Evolutionary conservation across 163 green algal species (phyloP), one percentile per base, ranked within the genome.

Genomic region (Scenedesmus sp.): DNA sequence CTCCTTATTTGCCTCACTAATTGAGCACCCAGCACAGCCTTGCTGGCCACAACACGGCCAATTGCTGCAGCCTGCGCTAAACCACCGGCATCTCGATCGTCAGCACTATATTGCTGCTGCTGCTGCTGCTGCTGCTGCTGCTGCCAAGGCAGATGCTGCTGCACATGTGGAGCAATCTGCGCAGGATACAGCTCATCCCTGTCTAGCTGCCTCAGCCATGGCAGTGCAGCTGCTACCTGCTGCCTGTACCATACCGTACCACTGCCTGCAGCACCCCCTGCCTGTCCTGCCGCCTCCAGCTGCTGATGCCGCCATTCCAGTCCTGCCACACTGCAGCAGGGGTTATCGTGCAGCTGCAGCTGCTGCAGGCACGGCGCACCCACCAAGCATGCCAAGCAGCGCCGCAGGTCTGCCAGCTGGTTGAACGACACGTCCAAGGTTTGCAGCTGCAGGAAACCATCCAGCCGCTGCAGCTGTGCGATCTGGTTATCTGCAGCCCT

Each of bases 321-420:
- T 43, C 37, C 65, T 35, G 51, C 40, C 30, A 1, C n/a, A 76
- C 44, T 73, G 65, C 65, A 40, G 46, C 59, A 85, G 16, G 68
- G 81, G 51, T 92, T 92, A 53, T 92, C 88, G 80, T 88, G 82
- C 46, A 92, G 43, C 46, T 89, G 88, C 49, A 92, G 81, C 43
- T 70, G 9, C n/a, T n/a, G 22, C 35, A 92, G 68, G 0, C 6
- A n/a, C 3, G 81, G 65, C n/a, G 42, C 61, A 5, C 33, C 22
- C 10, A 37, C 37, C 13, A 89, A 33, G 15, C 43, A 42, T 30
- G 81, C 81, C 33, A 89, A n/a, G 70, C n/a, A n/a, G 56, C n/a
- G 22, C 40, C 16, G 6, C 46, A 85, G 40, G 70, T 89, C 70
- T 51, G 9, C 10, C 24, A 92, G 56, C 33, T 51, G 61, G 35